Conservation (phyloP, 331 rosid species). For the Telfairia occidentalis region DNA sequence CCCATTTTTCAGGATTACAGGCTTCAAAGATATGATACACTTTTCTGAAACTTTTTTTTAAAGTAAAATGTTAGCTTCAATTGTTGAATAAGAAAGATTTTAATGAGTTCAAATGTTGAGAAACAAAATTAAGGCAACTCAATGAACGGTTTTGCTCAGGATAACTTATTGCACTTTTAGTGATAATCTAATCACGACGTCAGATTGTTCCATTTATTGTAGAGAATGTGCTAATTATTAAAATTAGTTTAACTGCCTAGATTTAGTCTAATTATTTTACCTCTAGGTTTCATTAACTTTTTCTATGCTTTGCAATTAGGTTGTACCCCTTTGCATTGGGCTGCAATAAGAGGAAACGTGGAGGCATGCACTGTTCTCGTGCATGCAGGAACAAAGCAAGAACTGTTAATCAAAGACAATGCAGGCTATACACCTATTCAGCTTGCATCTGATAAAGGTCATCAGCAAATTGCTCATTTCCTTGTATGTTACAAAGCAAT, state of each 20-base stretch:
- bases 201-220: neutral
- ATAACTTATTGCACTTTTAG: neutral
- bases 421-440: conserved; percentile 77
- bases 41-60: neutral
- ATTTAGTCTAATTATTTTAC: neutral
- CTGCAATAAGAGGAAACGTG: conserved; percentile 58
- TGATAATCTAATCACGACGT: neutral
- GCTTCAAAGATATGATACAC: neutral
- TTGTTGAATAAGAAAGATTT: neutral
- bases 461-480: conserved; percentile 74
- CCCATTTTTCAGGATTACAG: neutral
- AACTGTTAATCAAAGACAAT: conserved; percentile 65
- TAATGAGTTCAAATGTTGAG: neutral
- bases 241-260: neutral
- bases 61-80: neutral
- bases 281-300: conserved; percentile 16
- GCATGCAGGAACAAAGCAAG: conserved; percentile 80
- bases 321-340: conserved; percentile 97
- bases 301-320: conserved; percentile 35
- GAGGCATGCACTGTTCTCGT: conserved; percentile 88
- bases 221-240: neutral
- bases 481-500: conserved; percentile 61
- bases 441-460: conserved; percentile 93
- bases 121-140: neutral
- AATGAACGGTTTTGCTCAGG: neutral